Evolutionary conservation across 495 filamentous ascomycete species (phyloP).

Genomic region (Hypoxylon trugodes): DNA sequence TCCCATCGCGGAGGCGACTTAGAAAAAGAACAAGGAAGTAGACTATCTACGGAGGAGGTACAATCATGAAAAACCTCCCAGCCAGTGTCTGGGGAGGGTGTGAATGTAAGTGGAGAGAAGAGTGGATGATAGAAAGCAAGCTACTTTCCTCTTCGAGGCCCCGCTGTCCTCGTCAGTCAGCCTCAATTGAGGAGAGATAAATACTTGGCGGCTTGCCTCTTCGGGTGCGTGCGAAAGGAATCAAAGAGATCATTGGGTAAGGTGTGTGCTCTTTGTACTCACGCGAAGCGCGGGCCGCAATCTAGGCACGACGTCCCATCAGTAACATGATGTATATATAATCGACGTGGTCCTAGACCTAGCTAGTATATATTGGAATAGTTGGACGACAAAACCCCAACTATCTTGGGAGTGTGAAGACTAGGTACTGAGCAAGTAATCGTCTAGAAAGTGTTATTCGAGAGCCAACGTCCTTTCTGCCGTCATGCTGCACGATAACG

Average conservation of each 20-base stretch:
- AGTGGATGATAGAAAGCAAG: constrained; percentile 25
- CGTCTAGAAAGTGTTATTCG: constrained; percentile 10
- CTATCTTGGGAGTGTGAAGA: neutral
- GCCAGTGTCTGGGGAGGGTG: constrained; percentile 41
- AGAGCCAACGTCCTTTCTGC: constrained; percentile 15
- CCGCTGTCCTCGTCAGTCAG: constrained; percentile 38
- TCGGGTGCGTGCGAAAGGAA: constrained; percentile 9
- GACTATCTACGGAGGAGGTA: constrained; percentile 26
- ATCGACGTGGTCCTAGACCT: too few relatives aligned
- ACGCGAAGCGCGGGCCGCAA: constrained; percentile 27
- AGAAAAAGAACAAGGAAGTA: constrained; percentile 23
- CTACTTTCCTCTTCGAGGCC: constrained; percentile 35
- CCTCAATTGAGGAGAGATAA: constrained; percentile 36
- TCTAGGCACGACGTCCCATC: constrained; percentile 11
- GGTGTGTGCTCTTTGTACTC: neutral
- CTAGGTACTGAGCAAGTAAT: neutral
- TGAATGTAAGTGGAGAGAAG: constrained; percentile 36
- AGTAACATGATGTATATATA: constrained; percentile 3
- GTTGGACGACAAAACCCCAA: neutral
- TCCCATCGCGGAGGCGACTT: constrained; percentile 20
- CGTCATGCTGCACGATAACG: constrained; percentile 34
- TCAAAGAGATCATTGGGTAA: constrained; percentile 17
- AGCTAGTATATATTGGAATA: neutral
- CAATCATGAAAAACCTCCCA: constrained; percentile 31
- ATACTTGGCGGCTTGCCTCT: constrained; percentile 31